A percentile compares a stretch with the other conserved stretches of the same genome.
Evolutionary conservation across 1,284 basidiomycete species (phyloP).

Genomic region (Pascua sp.): DNA sequence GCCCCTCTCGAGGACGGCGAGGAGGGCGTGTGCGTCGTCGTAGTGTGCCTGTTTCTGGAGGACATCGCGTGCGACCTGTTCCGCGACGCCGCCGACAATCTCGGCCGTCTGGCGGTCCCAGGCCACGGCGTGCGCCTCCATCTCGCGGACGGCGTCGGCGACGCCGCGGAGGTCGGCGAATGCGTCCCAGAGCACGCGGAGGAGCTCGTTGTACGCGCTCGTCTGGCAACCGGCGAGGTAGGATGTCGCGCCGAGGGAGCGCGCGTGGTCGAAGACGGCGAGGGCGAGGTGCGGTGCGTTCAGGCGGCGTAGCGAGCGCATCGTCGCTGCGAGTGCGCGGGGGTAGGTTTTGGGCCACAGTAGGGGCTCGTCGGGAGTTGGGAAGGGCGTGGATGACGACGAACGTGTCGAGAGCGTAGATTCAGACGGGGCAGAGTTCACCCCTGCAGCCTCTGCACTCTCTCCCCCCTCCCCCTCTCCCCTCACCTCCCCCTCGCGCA

Average conservation of each 20-base stretch:
- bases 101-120: slow-evolving; percentile 61
- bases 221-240: slow-evolving; percentile 84
- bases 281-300: slow-evolving; percentile 73
- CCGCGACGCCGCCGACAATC: slow-evolving; percentile 64
- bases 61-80: slow-evolving; percentile 52
- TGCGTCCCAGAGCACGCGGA: slow-evolving; percentile 71
- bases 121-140: slow-evolving; percentile 70
- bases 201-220: slow-evolving; percentile 75
- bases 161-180: slow-evolving; percentile 75
- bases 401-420: too few relatives aligned
- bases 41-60: slow-evolving; percentile 3
- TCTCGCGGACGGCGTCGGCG: slow-evolving; percentile 68
- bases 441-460: neutral
- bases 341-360: slow-evolving; percentile 62
- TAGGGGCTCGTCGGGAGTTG: slow-evolving; percentile 17
- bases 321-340: slow-evolving; percentile 66
- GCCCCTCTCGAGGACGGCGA: slow-evolving; percentile 8
- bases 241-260: slow-evolving; percentile 65
- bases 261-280: slow-evolving; percentile 74
- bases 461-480: neutral
- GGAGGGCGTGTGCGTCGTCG: slow-evolving; percentile 8
- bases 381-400: too few relatives aligned
- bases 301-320: slow-evolving; percentile 70
- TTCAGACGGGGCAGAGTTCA: slow-evolving; percentile 17
- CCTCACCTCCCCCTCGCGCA: slow-evolving; percentile 43